Evolutionary conservation across 2,329 filamentous ascomycete species (phyloP).

Genomic region (Bretziella fagacearum): DNA sequence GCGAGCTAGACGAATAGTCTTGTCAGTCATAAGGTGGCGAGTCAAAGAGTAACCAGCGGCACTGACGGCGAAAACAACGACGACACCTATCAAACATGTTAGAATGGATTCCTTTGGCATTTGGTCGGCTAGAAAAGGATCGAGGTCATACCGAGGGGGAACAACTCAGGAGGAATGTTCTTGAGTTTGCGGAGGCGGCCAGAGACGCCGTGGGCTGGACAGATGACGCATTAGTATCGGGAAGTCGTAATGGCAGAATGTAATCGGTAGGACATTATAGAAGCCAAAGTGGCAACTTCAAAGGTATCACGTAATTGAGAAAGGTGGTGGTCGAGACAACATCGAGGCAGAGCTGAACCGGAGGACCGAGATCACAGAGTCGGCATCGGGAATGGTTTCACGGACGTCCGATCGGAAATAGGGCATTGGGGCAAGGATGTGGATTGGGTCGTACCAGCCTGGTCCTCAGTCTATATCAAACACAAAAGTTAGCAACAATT

Average conservation of each 20-base stretch:
- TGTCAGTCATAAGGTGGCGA: conserved; percentile 75
- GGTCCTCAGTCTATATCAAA: conserved; percentile 43
- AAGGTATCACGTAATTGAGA: not conserved
- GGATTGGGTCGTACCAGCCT: conserved; percentile 39
- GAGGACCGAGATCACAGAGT: not conserved
- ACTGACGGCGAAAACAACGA: conserved; percentile 68
- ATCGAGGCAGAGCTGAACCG: no score
- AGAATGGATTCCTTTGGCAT: conserved; percentile 12
- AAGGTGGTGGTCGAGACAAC: not conserved
- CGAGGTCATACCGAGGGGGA: conserved; percentile 59
- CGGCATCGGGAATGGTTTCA: not conserved
- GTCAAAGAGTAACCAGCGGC: conserved; percentile 68
- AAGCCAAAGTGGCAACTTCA: not conserved
- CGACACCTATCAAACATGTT: conserved; percentile 44
- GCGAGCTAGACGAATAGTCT: conserved; percentile 75
- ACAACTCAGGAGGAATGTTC: conserved; percentile 83
- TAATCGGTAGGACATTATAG: not conserved
- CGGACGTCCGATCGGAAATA: not conserved
- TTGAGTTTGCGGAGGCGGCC: conserved; percentile 83
- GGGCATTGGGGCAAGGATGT: not conserved
- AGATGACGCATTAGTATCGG: conserved; percentile 1
- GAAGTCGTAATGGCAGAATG: no score
- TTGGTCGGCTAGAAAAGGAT: conserved; percentile 2
- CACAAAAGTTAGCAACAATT: not conserved
- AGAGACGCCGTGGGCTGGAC: conserved; percentile 79